These are phyloP conservation scores for Cymodocea nodosa DNA, from an alignment of 116 monocot genomes.

Conservation along the genomic window DNA sequence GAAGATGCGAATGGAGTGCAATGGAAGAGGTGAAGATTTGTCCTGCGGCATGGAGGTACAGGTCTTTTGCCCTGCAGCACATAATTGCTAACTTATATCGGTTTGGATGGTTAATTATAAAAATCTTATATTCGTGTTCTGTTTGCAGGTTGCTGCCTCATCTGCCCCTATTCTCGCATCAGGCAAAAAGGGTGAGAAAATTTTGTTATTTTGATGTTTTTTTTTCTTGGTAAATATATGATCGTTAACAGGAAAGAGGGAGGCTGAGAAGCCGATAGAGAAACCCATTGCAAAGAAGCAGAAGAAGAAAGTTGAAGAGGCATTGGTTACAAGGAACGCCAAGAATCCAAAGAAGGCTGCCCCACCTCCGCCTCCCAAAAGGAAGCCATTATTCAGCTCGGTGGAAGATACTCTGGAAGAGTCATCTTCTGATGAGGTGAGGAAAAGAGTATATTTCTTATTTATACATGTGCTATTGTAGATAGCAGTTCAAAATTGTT, in stretches of 20 bases:
- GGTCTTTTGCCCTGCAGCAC: too few species aligned
- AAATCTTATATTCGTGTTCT: background rate
- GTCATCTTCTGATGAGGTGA: constrained; percentile 5
- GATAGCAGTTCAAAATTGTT: background rate
- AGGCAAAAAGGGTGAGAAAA: constrained; percentile 10
- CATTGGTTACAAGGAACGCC: background rate
- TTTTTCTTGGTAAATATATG: background rate
- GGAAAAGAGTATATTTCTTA: too few species aligned
- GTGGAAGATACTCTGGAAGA: background rate
- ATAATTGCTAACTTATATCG: too few species aligned
- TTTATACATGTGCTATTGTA: background rate
- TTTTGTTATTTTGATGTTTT: background rate
- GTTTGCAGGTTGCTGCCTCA: constrained; percentile 2
- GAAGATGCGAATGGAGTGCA: too few species aligned
- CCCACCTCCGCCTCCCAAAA: constrained; percentile 1
- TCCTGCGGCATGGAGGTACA: too few species aligned
- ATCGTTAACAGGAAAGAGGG: constrained; percentile 13
- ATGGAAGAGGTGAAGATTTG: too few species aligned
- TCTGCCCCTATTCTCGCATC: background rate
- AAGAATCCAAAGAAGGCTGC: constrained; percentile 6
- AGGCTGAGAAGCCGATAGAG: constrained; percentile 10
- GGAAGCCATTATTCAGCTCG: constrained; percentile 3
- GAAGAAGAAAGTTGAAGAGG: constrained; percentile 13
- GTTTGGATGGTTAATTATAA: background rate
- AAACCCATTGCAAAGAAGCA: constrained; percentile 18